Percentiles rank a stretch among this genome's conserved stretches.
These are phyloP conservation scores for Penicillium bialowiezense DNA, from an alignment of 495 filamentous ascomycete species.

Conservation along the genomic window DNA sequence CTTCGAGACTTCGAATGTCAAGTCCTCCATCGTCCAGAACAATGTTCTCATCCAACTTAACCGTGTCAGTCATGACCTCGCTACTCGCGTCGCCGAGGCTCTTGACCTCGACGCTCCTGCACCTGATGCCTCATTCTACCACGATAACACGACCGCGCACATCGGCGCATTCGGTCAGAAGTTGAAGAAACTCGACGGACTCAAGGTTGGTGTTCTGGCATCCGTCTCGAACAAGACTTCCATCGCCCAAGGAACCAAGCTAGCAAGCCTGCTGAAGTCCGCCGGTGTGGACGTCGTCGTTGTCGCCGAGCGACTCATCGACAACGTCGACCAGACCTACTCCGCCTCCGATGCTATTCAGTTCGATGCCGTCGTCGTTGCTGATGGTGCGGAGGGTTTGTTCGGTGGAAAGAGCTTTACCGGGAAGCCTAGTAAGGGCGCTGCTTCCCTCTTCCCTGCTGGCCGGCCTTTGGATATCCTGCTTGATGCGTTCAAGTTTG, in stretches of 20 bases:
- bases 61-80: slow-evolving; percentile 65
- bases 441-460: slow-evolving; percentile 58
- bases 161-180: slow-evolving; percentile 59
- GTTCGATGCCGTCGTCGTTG: slow-evolving; percentile 69
- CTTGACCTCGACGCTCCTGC: slow-evolving; percentile 55
- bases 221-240: slow-evolving; percentile 36
- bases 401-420: slow-evolving; percentile 38
- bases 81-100: slow-evolving; percentile 60
- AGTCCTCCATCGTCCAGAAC: slow-evolving; percentile 47
- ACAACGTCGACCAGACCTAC: slow-evolving; percentile 67
- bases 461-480: slow-evolving; percentile 65
- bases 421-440: slow-evolving; percentile 16
- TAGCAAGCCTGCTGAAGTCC: slow-evolving; percentile 44
- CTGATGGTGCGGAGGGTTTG: slow-evolving; percentile 53
- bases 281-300: slow-evolving; percentile 56
- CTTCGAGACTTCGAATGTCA: slow-evolving; percentile 65
- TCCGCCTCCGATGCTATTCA: slow-evolving; percentile 64
- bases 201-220: slow-evolving; percentile 68
- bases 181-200: slow-evolving; percentile 57
- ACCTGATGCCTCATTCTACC: slow-evolving; percentile 64
- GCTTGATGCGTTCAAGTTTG: slow-evolving; percentile 63
- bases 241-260: slow-evolving; percentile 44
- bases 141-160: slow-evolving; percentile 63
- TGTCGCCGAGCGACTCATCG: slow-evolving; percentile 57
- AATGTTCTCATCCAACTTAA: slow-evolving; percentile 73